Evolutionary conservation across 176 grass and related monocot species (phyloP).

Genomic region (Avena eriantha): DNA sequence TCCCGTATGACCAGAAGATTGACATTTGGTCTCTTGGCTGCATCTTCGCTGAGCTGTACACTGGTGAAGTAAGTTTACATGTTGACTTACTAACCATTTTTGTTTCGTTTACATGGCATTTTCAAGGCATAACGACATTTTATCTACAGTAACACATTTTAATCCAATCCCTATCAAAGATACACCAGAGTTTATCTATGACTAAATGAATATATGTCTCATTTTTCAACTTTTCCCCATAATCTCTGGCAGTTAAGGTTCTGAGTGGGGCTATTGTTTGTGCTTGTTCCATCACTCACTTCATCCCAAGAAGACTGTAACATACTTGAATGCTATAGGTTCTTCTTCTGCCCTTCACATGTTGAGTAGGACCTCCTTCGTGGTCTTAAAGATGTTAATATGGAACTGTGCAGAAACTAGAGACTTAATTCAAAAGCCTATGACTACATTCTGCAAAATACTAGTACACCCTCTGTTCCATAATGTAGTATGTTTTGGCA

Average conservation of each 20-base stretch:
- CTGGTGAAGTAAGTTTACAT: constrained; percentile 74
- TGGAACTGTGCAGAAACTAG: not conserved
- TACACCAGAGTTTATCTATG: not conserved
- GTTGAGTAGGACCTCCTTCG: constrained; percentile 20
- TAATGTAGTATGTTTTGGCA: too few species aligned
- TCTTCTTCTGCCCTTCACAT: constrained; percentile 8
- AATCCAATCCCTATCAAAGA: constrained; percentile 1
- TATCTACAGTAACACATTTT: not conserved
- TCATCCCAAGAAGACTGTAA: constrained; percentile 28
- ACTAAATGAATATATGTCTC: not conserved
- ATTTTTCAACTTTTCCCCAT: constrained; percentile 9
- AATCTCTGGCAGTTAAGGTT: constrained; percentile 4
- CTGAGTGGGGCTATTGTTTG: constrained; percentile 6
- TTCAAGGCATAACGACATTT: not conserved
- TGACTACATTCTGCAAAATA: constrained; percentile 28
- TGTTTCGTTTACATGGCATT: constrained; percentile 34
- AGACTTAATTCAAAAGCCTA: constrained; percentile 9
- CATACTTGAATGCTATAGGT: not conserved
- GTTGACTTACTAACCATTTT: constrained; percentile 17
- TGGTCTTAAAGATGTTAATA: not conserved
- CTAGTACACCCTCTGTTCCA: not conserved
- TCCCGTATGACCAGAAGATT: constrained; percentile 91
- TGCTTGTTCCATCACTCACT: constrained; percentile 7
- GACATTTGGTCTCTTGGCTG: constrained; percentile 99
- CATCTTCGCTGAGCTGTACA: constrained; percentile 90